Evolutionary conservation across 306 rosid genomes (phyloP).

Genomic region (Vigna nakashimae): DNA sequence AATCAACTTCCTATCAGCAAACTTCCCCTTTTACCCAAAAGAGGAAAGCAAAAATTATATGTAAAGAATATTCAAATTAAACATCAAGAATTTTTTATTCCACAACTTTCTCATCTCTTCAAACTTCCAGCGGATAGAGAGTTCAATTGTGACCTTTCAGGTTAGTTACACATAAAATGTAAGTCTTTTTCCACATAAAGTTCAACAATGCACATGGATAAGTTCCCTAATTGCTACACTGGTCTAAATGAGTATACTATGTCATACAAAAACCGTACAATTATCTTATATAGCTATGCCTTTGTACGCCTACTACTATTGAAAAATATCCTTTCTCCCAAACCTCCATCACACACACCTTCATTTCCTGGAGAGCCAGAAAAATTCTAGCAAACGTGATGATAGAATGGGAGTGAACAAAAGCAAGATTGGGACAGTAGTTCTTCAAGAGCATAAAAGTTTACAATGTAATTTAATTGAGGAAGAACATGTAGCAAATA

Average conservation of each 20-base stretch:
- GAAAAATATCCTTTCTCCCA: not conserved
- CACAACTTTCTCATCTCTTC: conserved; percentile 21
- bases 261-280: conserved; percentile 36
- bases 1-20: conserved; percentile 38
- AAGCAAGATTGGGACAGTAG: conserved; percentile 7
- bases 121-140: not conserved
- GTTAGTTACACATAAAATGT: conserved; percentile 25
- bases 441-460: conserved; percentile 29
- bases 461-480: conserved; percentile 24
- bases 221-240: conserved; percentile 14
- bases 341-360: not conserved
- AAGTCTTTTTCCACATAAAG: conserved; percentile 10
- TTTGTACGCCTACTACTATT: no score
- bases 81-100: conserved; percentile 21
- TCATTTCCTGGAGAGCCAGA: conserved; percentile 18
- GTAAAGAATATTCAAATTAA: conserved; percentile 39
- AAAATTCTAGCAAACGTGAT: conserved; percentile 21
- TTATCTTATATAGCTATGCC: conserved; percentile 24
- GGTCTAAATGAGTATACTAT: conserved; percentile 13
- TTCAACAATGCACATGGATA: conserved; percentile 16
- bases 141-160: conserved; percentile 23
- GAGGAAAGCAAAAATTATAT: conserved; percentile 25
- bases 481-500: conserved; percentile 23
- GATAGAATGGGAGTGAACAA: not conserved
- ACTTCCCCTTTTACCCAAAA: conserved; percentile 12